Conservation (phyloP, 495 filamentous ascomycete genomes). For the Hamigera avellanea region DNA sequence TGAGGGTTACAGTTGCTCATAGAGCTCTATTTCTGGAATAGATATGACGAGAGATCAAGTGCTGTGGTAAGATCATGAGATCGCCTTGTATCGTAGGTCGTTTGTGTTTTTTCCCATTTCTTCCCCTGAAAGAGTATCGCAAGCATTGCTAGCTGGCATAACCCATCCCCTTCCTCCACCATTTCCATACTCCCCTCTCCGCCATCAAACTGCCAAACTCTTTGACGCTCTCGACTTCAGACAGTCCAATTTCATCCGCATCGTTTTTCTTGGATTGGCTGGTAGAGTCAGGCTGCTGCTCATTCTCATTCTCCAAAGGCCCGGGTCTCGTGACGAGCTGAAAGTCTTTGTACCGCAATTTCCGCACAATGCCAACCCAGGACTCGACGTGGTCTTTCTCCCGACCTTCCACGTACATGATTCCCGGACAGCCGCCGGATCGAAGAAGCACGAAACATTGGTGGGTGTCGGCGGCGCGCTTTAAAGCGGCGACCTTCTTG, state of each 20-base stretch:
- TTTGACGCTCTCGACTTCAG: conserved; percentile 32
- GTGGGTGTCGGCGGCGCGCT: conserved; percentile 46
- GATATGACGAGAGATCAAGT: too few species aligned
- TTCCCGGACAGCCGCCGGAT: conserved; percentile 55
- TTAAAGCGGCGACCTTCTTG: conserved; percentile 58
- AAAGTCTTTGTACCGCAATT: conserved; percentile 39
- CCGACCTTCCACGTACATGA: conserved; percentile 64
- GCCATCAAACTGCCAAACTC: conserved; percentile 35
- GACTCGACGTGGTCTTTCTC: conserved; percentile 35
- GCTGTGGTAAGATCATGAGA: too few species aligned
- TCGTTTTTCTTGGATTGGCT: neutral
- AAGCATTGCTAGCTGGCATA: conserved; percentile 14
- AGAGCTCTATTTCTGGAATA: too few species aligned
- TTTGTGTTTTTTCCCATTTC: too few species aligned
- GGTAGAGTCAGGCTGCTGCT: neutral
- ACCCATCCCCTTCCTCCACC: conserved; percentile 41
- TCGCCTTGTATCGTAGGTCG: too few species aligned
- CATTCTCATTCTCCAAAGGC: conserved; percentile 8
- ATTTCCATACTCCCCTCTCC: conserved; percentile 27
- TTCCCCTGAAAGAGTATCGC: too few species aligned
- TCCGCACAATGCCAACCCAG: conserved; percentile 46
- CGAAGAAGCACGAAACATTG: conserved; percentile 51
- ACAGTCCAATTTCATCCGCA: conserved; percentile 8
- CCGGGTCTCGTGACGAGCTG: conserved; percentile 31
- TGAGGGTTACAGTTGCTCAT: too few species aligned